phyloP scores from a whole-genome alignment of 306 rosid genomes.

The Quercus ilex region DNA sequence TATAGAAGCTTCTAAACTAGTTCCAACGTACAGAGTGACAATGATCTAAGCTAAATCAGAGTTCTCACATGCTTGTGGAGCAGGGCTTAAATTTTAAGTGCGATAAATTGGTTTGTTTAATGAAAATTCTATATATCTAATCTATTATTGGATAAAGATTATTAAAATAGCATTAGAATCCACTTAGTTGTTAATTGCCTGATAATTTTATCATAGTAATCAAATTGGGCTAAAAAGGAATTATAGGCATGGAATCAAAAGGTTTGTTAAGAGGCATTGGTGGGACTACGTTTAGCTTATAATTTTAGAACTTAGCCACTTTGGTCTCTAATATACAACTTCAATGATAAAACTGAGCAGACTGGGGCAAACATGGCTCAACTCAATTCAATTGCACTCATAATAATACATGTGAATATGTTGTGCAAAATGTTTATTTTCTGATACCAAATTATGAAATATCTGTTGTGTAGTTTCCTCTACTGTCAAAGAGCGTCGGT shows the following conservation, averaged over 20 bases:
- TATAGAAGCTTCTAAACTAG: too few relatives aligned
- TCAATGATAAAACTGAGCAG: not conserved
- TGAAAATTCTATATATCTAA: too few relatives aligned
- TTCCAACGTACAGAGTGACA: too few relatives aligned
- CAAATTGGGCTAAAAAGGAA: too few relatives aligned
- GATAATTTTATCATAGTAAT: not conserved
- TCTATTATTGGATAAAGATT: too few relatives aligned
- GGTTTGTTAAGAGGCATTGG: not conserved
- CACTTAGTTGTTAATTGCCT: not conserved
- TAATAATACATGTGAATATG: conserved; percentile 1
- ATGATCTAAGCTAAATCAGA: too few relatives aligned
- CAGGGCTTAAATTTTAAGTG: too few relatives aligned
- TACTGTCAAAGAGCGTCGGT: conserved; percentile 78
- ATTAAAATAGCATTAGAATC: too few relatives aligned
- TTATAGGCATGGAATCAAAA: not conserved
- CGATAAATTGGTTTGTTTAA: too few relatives aligned
- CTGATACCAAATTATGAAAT: conserved; percentile 20
- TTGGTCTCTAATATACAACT: not conserved
- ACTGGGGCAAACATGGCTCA: conserved; percentile 8
- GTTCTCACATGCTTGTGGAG: too few relatives aligned
- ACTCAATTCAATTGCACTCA: conserved; percentile 18
- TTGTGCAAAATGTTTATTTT: conserved; percentile 2
- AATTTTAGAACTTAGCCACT: not conserved
- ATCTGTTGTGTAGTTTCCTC: conserved; percentile 74
- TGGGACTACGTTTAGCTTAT: not conserved